Percentiles rank a stretch among this genome's conserved stretches.
Evolutionary conservation across 2,329 filamentous ascomycete genomes (phyloP).

Genomic region (Aspergillus pseudoterreus): DNA sequence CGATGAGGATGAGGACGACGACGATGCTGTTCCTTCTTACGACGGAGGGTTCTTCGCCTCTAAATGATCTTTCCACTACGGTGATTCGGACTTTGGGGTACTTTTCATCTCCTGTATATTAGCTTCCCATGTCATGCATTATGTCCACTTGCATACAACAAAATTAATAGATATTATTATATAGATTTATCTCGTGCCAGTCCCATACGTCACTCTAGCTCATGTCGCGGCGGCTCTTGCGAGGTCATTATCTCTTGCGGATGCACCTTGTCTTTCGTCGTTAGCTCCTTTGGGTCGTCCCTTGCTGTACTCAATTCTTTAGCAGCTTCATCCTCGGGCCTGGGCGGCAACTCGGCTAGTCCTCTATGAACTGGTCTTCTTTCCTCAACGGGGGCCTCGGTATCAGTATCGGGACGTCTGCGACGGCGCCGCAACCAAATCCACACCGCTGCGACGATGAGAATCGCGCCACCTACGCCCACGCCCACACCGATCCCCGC

Average conservation of each 20-base stretch:
- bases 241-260: background rate
- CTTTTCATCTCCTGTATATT: too few relatives aligned
- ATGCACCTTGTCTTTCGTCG: background rate
- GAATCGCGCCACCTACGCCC: background rate
- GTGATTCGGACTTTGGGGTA: too few relatives aligned
- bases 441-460: slow-evolving; percentile 1
- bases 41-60: too few relatives aligned
- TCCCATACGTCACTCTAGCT: background rate
- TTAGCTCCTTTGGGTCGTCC: background rate
- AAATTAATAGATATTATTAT: too few relatives aligned
- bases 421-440: slow-evolving; percentile 1
- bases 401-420: background rate
- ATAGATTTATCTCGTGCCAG: too few relatives aligned
- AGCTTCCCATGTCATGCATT: too few relatives aligned
- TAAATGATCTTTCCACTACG: too few relatives aligned
- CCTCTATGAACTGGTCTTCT: background rate
- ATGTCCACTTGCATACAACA: too few relatives aligned
- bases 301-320: background rate
- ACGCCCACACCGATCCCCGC: slow-evolving; percentile 1
- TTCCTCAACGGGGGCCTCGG: background rate
- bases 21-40: background rate
- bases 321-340: too few relatives aligned
- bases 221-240: slow-evolving; percentile 1
- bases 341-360: background rate
- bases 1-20: background rate